Evolutionary conservation across 1,284 basidiomycete species (phyloP).

Genomic region (Ceratobasidium sp.): DNA sequence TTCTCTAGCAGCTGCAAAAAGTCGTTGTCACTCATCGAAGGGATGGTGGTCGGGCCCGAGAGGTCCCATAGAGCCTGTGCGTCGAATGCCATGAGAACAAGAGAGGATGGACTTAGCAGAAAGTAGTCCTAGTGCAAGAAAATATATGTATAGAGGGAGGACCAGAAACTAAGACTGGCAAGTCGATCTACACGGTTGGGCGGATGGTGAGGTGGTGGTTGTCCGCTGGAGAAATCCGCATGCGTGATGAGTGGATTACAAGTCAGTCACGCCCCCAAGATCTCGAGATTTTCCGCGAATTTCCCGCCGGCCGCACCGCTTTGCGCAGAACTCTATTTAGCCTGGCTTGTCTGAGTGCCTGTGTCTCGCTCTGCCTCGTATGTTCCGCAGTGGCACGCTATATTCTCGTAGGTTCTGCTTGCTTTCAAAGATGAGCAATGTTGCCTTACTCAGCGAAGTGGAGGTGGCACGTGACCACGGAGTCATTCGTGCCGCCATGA

Average conservation of each 20-base stretch:
- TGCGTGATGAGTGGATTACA: background rate
- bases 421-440: constrained; percentile 16
- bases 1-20: constrained; percentile 31
- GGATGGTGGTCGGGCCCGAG: constrained; percentile 32
- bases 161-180: background rate
- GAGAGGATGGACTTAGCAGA: background rate
- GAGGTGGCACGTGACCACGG: constrained; percentile 18
- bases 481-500: constrained; percentile 41
- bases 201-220: constrained; percentile 32
- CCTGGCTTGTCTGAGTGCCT: background rate
- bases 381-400: background rate
- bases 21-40: constrained; percentile 39
- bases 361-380: background rate
- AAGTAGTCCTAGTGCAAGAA: background rate
- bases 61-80: constrained; percentile 44
- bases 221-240: constrained; percentile 29
- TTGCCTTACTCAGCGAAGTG: constrained; percentile 25
- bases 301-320: constrained; percentile 5
- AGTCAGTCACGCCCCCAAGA: constrained; percentile 25
- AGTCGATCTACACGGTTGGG: background rate
- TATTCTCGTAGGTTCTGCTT: constrained; percentile 27
- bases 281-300: constrained; percentile 28
- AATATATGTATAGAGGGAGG: background rate
- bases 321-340: background rate
- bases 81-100: constrained; percentile 39